Conservation (phyloP, 1,284 basidiomycete species). For the Cutaneotrichosporon mucoides region DNA sequence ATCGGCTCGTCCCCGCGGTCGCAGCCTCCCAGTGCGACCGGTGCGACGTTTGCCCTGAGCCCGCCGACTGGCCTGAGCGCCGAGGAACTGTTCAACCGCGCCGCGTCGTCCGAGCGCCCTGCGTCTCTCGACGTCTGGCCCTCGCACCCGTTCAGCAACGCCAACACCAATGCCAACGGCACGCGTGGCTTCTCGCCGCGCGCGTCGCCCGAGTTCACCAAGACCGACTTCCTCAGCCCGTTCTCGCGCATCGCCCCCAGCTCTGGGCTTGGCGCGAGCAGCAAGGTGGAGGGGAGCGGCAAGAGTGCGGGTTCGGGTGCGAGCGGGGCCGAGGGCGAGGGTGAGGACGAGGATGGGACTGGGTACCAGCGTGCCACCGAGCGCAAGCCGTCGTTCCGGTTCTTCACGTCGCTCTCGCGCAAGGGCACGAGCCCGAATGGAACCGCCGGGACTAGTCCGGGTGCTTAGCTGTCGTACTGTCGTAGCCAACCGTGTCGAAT, state of each 20-base stretch:
- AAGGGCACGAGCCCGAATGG: slow-evolving; percentile 19
- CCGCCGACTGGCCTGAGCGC: slow-evolving; percentile 10
- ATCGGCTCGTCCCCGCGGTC: not conserved
- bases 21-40: not conserved
- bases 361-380: slow-evolving; percentile 18
- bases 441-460: not conserved
- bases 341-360: slow-evolving; percentile 1
- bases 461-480: no score
- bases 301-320: not conserved
- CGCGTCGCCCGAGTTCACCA: not conserved
- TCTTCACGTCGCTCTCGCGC: slow-evolving; percentile 36
- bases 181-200: not conserved
- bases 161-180: not conserved
- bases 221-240: not conserved
- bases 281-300: no score
- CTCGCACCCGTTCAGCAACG: not conserved
- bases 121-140: slow-evolving; percentile 10
- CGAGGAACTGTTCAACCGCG: slow-evolving; percentile 25
- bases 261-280: no score
- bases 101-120: slow-evolving; percentile 6
- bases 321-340: not conserved
- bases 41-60: not conserved
- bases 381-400: slow-evolving; percentile 37
- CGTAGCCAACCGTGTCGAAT: no score
- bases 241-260: not conserved